phyloP scores from a whole-genome alignment of 2,329 filamentous ascomycete genomes.

The Didymella segeticola region DNA sequence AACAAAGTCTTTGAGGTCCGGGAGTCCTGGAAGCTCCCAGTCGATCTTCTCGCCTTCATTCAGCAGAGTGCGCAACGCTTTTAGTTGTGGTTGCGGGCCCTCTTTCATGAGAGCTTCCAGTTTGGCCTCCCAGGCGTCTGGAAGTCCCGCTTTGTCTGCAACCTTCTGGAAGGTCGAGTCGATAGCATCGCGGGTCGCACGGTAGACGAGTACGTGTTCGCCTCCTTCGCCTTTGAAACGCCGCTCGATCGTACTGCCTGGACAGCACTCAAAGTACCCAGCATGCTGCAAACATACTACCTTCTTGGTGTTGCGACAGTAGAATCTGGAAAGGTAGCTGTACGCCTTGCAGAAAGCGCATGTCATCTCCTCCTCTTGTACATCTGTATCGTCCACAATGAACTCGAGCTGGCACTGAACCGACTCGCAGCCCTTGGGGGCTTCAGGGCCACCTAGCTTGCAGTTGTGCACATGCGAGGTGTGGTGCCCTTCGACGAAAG shows the following conservation, averaged over 20 bases:
- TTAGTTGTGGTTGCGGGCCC: conserved; percentile 82
- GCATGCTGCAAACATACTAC: conserved; percentile 83
- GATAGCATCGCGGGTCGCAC: conserved; percentile 76
- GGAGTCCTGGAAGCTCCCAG: conserved; percentile 82
- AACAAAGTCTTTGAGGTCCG: conserved; percentile 85
- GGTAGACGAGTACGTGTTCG: conserved; percentile 78
- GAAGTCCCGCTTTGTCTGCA: conserved; percentile 82
- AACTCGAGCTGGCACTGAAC: conserved; percentile 40
- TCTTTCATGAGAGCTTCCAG: conserved; percentile 84
- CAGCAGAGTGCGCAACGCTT: conserved; percentile 80
- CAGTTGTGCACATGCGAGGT: conserved; percentile 48
- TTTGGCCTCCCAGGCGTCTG: conserved; percentile 90
- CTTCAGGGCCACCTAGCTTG: conserved; percentile 61
- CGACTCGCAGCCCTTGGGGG: conserved; percentile 21
- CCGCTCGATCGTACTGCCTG: conserved; percentile 66
- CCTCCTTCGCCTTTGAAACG: conserved; percentile 63
- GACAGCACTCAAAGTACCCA: conserved; percentile 79
- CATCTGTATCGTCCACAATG: conserved; percentile 65
- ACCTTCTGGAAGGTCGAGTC: conserved; percentile 74
- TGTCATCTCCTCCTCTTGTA: conserved; percentile 90
- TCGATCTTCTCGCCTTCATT: conserved; percentile 97
- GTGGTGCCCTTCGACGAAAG: conserved; percentile 72
- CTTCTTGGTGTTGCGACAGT: conserved; percentile 81
- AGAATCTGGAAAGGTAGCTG: conserved; percentile 88
- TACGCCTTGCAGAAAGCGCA: conserved; percentile 93